These are phyloP conservation scores for Aspergillus quadricinctus DNA, from an alignment of 2,329 filamentous ascomycete species.

Conservation along the genomic window DNA sequence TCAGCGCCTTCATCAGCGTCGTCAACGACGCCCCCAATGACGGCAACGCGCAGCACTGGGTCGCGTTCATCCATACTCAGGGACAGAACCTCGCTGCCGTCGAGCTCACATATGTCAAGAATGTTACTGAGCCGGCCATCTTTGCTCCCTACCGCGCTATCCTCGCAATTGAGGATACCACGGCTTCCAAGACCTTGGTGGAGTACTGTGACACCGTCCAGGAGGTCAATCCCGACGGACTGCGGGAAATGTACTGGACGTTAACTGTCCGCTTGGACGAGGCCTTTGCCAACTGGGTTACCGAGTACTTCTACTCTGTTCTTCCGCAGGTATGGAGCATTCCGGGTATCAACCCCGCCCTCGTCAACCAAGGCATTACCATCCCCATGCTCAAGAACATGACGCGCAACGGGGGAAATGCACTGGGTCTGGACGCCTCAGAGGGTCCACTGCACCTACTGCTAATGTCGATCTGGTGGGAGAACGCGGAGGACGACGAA, in stretches of 20 bases:
- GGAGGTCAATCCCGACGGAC: conserved; percentile 27
- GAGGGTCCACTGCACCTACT: conserved; percentile 15
- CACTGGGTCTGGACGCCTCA: conserved; percentile 3
- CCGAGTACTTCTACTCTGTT: conserved; percentile 1
- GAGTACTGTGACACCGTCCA: conserved; percentile 33
- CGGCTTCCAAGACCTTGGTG: conserved; percentile 22
- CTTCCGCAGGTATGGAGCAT: neutral
- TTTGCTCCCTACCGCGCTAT: conserved; percentile 36
- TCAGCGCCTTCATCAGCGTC: conserved; percentile 32
- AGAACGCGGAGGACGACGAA: conserved; percentile 28
- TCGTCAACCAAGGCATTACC: conserved; percentile 33
- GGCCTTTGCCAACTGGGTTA: conserved; percentile 20
- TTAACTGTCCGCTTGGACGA: conserved; percentile 27
- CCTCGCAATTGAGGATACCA: conserved; percentile 25
- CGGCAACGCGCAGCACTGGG: conserved; percentile 32
- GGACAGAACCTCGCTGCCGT: conserved; percentile 24
- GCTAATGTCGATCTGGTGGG: conserved; percentile 29
- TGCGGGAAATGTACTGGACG: conserved; percentile 30
- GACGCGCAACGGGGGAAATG: conserved; percentile 14
- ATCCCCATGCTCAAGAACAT: conserved; percentile 25
- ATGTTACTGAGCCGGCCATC: conserved; percentile 31
- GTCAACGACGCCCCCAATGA: conserved; percentile 19
- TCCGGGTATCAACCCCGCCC: neutral
- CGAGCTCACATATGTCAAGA: conserved; percentile 37
- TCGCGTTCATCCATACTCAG: conserved; percentile 25